These are phyloP conservation scores for Magnaporthiopsis rhizophila DNA, from an alignment of 2,329 filamentous ascomycete species.

Conservation along the genomic window DNA sequence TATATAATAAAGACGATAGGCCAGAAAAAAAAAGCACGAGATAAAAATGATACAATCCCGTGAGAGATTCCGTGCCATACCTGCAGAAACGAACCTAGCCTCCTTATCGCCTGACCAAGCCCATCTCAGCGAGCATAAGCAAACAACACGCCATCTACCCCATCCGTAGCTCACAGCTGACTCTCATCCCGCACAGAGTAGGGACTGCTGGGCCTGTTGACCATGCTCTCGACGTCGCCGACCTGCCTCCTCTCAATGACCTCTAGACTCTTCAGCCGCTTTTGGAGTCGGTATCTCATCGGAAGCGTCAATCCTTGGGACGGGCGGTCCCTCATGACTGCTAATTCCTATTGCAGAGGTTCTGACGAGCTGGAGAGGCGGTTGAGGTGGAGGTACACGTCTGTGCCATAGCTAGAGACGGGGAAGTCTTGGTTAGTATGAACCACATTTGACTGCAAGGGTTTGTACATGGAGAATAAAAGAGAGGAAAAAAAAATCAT, in stretches of 20 bases:
- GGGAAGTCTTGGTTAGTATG: slow-evolving; percentile 1
- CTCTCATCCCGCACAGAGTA: slow-evolving; percentile 2
- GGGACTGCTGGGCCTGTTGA: slow-evolving; percentile 39
- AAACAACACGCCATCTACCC: too few species aligned
- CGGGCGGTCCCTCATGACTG: slow-evolving; percentile 71
- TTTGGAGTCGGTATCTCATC: slow-evolving; percentile 51
- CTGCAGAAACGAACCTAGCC: background rate
- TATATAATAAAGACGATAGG: background rate
- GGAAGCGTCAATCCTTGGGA: slow-evolving; percentile 59
- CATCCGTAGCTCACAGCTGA: background rate
- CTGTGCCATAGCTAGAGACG: slow-evolving; percentile 74
- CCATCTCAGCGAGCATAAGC: background rate
- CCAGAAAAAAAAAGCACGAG: background rate
- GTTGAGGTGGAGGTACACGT: slow-evolving; percentile 97
- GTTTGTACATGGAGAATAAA: background rate
- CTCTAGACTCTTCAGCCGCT: slow-evolving; percentile 64
- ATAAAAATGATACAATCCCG: background rate
- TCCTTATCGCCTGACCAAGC: background rate
- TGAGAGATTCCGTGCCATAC: background rate
- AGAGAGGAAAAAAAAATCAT: slow-evolving; percentile 28
- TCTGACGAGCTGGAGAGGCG: slow-evolving; percentile 91
- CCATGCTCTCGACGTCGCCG: slow-evolving; percentile 73
- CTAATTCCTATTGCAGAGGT: slow-evolving; percentile 89
- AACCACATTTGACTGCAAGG: background rate
- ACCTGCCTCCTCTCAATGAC: slow-evolving; percentile 84